Conservation (phyloP, 1,139 yeast species). For the Diutina siamensis region DNA sequence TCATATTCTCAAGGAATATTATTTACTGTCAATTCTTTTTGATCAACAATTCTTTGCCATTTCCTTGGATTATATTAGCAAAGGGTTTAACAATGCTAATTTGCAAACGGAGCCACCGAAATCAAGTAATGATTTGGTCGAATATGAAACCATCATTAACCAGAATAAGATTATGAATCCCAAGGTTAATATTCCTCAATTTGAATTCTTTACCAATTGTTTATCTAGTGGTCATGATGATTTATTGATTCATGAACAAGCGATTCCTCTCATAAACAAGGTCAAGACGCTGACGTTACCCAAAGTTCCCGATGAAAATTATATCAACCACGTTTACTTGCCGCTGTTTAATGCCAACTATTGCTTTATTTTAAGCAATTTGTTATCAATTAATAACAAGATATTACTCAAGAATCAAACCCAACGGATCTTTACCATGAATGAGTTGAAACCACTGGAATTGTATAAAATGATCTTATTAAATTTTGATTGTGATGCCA, state of each 20-base stretch:
- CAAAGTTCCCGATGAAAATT: constrained; percentile 17
- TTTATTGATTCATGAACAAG: neutral
- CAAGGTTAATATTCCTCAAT: constrained; percentile 23
- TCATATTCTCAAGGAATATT: constrained; percentile 72
- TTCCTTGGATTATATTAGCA: constrained; percentile 26
- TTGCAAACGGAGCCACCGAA: constrained; percentile 14
- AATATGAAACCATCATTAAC: constrained; percentile 23
- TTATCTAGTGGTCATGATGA: constrained; percentile 10
- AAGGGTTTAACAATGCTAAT: constrained; percentile 26
- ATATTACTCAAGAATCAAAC: constrained; percentile 35
- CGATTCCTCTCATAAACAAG: constrained; percentile 21
- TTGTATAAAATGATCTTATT: constrained; percentile 30
- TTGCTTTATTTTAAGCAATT: constrained; percentile 32
- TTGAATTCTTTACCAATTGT: constrained; percentile 36
- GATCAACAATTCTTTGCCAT: constrained; percentile 56
- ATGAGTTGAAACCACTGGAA: constrained; percentile 46
- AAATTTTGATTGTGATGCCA: constrained; percentile 46
- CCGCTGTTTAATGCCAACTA: constrained; percentile 28
- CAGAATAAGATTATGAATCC: constrained; percentile 38
- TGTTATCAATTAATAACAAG: constrained; percentile 33
- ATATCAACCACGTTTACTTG: constrained; percentile 20
- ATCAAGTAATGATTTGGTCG: constrained; percentile 17
- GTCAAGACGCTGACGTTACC: constrained; percentile 18
- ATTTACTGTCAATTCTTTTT: constrained; percentile 56
- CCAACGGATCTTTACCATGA: constrained; percentile 42